Conservation (phyloP, 2,329 filamentous ascomycete species). For the Polychaeton citri region DNA sequence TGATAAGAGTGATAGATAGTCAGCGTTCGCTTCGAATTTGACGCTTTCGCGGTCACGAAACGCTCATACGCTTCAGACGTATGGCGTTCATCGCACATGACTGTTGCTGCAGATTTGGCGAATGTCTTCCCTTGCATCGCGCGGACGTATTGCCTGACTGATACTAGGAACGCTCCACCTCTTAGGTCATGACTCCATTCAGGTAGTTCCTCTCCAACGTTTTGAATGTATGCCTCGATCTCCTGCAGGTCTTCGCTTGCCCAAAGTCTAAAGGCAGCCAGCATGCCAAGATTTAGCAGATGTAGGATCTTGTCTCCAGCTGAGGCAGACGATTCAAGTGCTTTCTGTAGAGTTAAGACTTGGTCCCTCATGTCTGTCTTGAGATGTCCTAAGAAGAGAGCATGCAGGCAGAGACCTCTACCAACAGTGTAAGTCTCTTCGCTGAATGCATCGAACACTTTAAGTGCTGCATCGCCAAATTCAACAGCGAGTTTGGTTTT, state of each 20-base stretch:
- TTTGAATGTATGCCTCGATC: conserved; percentile 56
- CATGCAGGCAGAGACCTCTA: conserved; percentile 55
- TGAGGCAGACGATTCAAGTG: conserved; percentile 51
- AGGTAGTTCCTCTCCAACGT: conserved; percentile 59
- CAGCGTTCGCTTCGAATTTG: conserved; percentile 50
- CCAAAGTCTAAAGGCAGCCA: conserved; percentile 54
- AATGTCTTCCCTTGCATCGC: conserved; percentile 64
- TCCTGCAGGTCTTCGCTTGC: conserved; percentile 56
- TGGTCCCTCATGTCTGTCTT: conserved; percentile 47
- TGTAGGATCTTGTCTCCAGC: conserved; percentile 60
- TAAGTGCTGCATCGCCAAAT: conserved; percentile 48
- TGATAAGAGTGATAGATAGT: conserved; percentile 52
- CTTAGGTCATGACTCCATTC: conserved; percentile 59
- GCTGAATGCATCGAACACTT: conserved; percentile 49
- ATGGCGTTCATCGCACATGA: conserved; percentile 59
- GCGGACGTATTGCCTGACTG: conserved; percentile 51
- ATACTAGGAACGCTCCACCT: conserved; percentile 56
- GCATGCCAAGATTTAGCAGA: conserved; percentile 57
- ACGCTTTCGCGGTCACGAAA: conserved; percentile 32
- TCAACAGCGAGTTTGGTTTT: conserved; percentile 56
- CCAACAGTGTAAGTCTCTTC: conserved; percentile 53
- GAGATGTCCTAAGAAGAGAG: conserved; percentile 58
- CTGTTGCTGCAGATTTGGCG: conserved; percentile 34
- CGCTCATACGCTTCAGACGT: conserved; percentile 43
- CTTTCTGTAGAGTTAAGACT: conserved; percentile 48